phyloP scores from a whole-genome alignment of 495 filamentous ascomycete genomes.

The Tetracladium setigerum region DNA sequence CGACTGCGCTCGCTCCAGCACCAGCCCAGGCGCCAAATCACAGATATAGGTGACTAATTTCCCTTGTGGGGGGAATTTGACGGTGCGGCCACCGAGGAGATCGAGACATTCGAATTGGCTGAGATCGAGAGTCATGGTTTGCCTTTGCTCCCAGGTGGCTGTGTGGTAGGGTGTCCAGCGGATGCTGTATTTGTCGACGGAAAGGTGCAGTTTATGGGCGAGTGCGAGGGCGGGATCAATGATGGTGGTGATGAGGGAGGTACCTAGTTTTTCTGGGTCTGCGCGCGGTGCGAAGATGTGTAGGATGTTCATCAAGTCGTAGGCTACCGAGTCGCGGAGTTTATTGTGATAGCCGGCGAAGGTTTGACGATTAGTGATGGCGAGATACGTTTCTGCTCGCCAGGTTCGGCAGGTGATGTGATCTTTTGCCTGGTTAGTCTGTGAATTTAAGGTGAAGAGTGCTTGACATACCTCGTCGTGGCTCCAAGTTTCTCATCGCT shows the following conservation, averaged over 20 bases:
- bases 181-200: conserved; percentile 5
- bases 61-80: neutral
- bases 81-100: neutral
- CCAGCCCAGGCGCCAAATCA: conserved; percentile 1
- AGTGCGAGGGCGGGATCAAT: conserved; percentile 4
- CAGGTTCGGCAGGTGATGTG: conserved; percentile 23
- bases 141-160: neutral
- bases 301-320: neutral
- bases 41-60: neutral
- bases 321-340: neutral
- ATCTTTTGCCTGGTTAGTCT: conserved; percentile 16
- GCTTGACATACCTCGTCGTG: neutral
- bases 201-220: conserved; percentile 6
- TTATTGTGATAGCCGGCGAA: conserved; percentile 4
- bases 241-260: neutral
- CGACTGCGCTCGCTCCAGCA: neutral
- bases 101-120: neutral
- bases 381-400: conserved; percentile 24
- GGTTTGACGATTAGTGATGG: conserved; percentile 19
- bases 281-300: neutral
- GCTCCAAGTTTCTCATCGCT: neutral
- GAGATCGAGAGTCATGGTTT: neutral
- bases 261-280: neutral
- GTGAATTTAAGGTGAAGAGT: neutral
- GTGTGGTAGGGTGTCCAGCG: neutral